phyloP scores from a whole-genome alignment of 2,329 filamentous ascomycete genomes.

The Podosphaera xanthii region DNA sequence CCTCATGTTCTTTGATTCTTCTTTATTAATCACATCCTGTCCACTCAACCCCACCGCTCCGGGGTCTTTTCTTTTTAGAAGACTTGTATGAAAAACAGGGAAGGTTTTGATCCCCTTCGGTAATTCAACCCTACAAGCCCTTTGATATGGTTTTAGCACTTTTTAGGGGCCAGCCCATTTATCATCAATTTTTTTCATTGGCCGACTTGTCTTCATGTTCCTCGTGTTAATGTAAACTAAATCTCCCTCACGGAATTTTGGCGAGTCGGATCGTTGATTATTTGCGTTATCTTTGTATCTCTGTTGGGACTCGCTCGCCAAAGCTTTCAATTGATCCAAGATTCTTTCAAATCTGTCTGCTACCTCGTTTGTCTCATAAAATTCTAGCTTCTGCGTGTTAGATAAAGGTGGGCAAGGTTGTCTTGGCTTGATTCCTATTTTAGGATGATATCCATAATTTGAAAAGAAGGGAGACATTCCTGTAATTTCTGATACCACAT shows the following conservation, averaged over 20 bases:
- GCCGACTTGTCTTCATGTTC: not conserved
- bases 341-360: not conserved
- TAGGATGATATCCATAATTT: slow-evolving; percentile 3
- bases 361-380: not conserved
- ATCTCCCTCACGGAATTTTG: not conserved
- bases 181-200: slow-evolving; percentile 1
- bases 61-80: not conserved
- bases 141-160: not conserved
- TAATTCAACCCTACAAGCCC: not conserved
- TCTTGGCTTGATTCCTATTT: not conserved
- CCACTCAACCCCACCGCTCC: not conserved
- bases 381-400: not conserved
- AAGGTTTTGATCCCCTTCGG: not conserved
- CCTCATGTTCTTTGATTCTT: not conserved
- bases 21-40: not conserved
- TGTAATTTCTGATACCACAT: slow-evolving; percentile 1
- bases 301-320: not conserved
- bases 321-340: not conserved
- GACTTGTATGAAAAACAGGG: slow-evolving; percentile 1
- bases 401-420: not conserved
- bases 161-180: not conserved
- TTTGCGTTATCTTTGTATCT: not conserved
- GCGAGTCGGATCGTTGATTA: not conserved
- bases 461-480: slow-evolving; percentile 5
- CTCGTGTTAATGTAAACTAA: not conserved